phyloP scores from a whole-genome alignment of 176 grass and related monocot genomes.

The maize (Zea mays) region Zm-B73-REFERENCE-NAM-5.0 NC_050097.1:62910001-62910500 shows the following conservation, averaged over 20 bases:
- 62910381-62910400: slow-evolving; percentile 35
- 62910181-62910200: slow-evolving; percentile 27
- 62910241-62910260: slow-evolving; percentile 56
- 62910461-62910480: slow-evolving; percentile 15
- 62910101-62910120: not conserved
- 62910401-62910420: slow-evolving; percentile 7
- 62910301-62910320: slow-evolving; percentile 50
- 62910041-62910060: slow-evolving; percentile 71
- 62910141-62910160: no score
- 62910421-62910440: slow-evolving; percentile 14
- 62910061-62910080: slow-evolving; percentile 48
- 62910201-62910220: not conserved
- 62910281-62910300: slow-evolving; percentile 49
- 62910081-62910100: slow-evolving; percentile 47
- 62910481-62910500: slow-evolving; percentile 32
- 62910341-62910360: slow-evolving; percentile 39
- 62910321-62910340: slow-evolving; percentile 47
- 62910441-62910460: slow-evolving; percentile 41
- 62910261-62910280: slow-evolving; percentile 42
- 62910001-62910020: slow-evolving; percentile 41
- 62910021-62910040: slow-evolving; percentile 56
- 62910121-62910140: slow-evolving; percentile 29
- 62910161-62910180: slow-evolving; percentile 45
- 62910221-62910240: slow-evolving; percentile 22
- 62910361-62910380: slow-evolving; percentile 37